phyloP scores from a whole-genome alignment of 1,139 yeast genomes.

The Blastobotrys serpentis region DNA sequence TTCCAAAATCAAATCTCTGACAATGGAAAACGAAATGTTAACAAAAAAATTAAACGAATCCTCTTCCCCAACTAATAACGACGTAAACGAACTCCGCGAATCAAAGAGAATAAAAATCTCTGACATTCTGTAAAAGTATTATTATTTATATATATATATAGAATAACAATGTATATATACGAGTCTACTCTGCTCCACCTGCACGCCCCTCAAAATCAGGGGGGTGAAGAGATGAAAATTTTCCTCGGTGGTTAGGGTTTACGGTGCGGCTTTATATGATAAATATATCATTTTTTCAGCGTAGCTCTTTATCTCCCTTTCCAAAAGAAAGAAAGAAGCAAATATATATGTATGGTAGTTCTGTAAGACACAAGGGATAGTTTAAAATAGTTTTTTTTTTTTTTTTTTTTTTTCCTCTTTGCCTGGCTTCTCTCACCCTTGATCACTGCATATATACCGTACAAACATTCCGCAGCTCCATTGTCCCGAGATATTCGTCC shows the following conservation, averaged over 20 bases:
- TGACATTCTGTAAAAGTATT: constrained; percentile 22
- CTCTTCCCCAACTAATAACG: constrained; percentile 9
- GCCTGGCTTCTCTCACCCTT: too few relatives aligned
- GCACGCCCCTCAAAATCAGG: neutral
- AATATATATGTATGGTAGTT: neutral
- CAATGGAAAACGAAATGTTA: constrained; percentile 22
- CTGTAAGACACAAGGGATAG: too few relatives aligned
- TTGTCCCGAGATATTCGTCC: too few relatives aligned
- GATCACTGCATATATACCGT: too few relatives aligned
- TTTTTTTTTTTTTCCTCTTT: too few relatives aligned
- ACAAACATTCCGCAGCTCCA: too few relatives aligned
- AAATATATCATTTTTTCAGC: neutral
- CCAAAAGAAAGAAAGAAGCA: neutral
- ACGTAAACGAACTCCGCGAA: constrained; percentile 14
- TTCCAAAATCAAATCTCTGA: constrained; percentile 26
- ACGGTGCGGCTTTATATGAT: neutral
- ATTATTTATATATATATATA: neutral
- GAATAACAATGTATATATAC: neutral
- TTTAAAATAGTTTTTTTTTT: too few relatives aligned
- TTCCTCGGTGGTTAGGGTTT: constrained; percentile 1
- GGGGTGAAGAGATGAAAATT: neutral
- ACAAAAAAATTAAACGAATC: constrained; percentile 19
- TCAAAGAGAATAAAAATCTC: constrained; percentile 28
- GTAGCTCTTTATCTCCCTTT: too few relatives aligned
- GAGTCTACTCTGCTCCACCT: neutral